Conservation (phyloP, 2,329 filamentous ascomycete genomes). For the Sporothrix humicola region DNA sequence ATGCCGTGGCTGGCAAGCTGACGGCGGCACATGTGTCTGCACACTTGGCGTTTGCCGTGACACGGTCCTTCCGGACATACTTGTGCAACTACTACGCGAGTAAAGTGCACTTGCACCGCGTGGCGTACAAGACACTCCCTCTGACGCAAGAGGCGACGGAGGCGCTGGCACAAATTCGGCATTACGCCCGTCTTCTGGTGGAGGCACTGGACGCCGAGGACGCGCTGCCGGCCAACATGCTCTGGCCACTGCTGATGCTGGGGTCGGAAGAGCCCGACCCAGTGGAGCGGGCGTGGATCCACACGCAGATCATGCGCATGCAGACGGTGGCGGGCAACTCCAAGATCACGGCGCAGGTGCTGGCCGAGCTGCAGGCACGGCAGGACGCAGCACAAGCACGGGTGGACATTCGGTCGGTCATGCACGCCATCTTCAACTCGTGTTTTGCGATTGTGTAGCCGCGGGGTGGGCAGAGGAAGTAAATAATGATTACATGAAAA, state of each 20-base stretch:
- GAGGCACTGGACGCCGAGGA: constrained; percentile 50
- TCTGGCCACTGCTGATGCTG: constrained; percentile 63
- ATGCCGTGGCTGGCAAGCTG: constrained; percentile 58
- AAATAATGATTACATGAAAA: too few species aligned
- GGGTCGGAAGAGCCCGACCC: constrained; percentile 60
- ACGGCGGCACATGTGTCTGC: constrained; percentile 55
- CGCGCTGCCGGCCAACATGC: constrained; percentile 59
- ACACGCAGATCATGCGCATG: constrained; percentile 55
- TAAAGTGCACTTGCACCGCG: constrained; percentile 62
- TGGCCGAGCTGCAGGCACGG: constrained; percentile 53
- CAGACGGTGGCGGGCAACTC: constrained; percentile 53
- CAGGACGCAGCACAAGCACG: constrained; percentile 50
- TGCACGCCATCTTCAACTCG: constrained; percentile 57
- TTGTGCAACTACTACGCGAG: constrained; percentile 62
- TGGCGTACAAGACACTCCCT: constrained; percentile 61
- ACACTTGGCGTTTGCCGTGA: constrained; percentile 57
- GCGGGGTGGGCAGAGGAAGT: too few species aligned
- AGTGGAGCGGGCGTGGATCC: constrained; percentile 57
- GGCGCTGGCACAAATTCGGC: constrained; percentile 57
- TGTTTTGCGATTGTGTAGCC: constrained; percentile 61
- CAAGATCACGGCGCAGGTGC: constrained; percentile 53
- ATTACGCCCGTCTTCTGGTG: constrained; percentile 53
- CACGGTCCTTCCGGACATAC: constrained; percentile 60
- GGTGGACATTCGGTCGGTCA: constrained; percentile 54
- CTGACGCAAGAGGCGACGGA: constrained; percentile 56